phyloP scores from a whole-genome alignment of 2,329 filamentous ascomycete genomes.

The Gnomoniopsis sp. region DNA sequence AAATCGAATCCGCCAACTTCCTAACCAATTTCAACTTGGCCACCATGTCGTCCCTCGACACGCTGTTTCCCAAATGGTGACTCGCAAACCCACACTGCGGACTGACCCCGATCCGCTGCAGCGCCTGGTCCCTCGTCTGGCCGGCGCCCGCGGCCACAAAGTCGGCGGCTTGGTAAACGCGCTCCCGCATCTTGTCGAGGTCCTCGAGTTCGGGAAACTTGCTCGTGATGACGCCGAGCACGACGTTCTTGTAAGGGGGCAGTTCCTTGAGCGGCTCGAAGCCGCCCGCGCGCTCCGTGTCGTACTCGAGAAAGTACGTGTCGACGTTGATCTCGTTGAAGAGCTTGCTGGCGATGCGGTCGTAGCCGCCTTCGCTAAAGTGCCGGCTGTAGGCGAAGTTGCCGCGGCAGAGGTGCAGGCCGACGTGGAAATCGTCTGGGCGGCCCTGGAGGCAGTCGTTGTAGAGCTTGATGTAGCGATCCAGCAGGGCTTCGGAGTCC shows the following conservation, averaged over 20 bases:
- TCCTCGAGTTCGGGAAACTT: conserved; percentile 59
- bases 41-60: conserved; percentile 66
- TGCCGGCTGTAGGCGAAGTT: conserved; percentile 63
- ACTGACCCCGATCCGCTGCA: conserved; percentile 63
- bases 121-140: conserved; percentile 58
- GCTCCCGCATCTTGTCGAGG: conserved; percentile 48
- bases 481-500: conserved; percentile 62
- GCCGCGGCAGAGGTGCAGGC: conserved; percentile 63
- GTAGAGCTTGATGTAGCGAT: conserved; percentile 69
- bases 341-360: conserved; percentile 58
- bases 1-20: conserved; percentile 63
- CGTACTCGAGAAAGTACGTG: conserved; percentile 53
- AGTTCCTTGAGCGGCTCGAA: conserved; percentile 60
- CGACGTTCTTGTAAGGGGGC: conserved; percentile 58
- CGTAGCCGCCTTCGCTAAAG: conserved; percentile 63
- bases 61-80: conserved; percentile 63
- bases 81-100: conserved; percentile 71
- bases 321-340: conserved; percentile 50
- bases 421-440: conserved; percentile 65
- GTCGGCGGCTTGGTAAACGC: conserved; percentile 56
- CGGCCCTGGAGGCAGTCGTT: conserved; percentile 64
- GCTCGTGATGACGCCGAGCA: conserved; percentile 58
- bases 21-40: conserved; percentile 67
- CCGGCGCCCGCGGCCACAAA: conserved; percentile 64
- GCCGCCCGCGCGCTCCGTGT: conserved; percentile 53